Evolutionary conservation across 306 rosid species (phyloP).

Genomic region (Vigna trinervia): DNA sequence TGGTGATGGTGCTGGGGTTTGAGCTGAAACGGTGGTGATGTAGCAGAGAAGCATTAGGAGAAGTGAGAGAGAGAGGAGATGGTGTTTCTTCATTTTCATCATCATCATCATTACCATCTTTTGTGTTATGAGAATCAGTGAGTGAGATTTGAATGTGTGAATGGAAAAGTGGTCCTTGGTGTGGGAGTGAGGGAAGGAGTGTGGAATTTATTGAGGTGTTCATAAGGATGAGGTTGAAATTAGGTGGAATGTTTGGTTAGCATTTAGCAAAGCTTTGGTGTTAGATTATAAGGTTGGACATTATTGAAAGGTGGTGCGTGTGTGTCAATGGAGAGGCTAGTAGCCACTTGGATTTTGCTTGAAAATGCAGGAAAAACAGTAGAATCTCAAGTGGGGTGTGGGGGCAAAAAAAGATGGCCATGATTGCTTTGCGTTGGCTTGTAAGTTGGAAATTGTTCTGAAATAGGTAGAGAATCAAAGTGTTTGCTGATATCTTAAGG

Average conservation of each 20-base stretch:
- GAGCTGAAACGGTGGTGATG: constrained; percentile 44
- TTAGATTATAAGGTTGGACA: constrained; percentile 13
- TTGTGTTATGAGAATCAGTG: not conserved
- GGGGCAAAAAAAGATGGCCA: constrained; percentile 35
- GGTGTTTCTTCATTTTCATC: constrained; percentile 26
- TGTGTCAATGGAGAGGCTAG: constrained; percentile 34
- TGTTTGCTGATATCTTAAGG: constrained; percentile 55
- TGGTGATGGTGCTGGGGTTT: constrained; percentile 59
- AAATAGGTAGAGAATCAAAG: constrained; percentile 37
- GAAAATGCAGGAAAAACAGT: constrained; percentile 58
- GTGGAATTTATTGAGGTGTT: constrained; percentile 58
- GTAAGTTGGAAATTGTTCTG: constrained; percentile 38
- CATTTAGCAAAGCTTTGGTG: constrained; percentile 36
- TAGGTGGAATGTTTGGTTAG: constrained; percentile 42
- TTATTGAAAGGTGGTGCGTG: constrained; percentile 50
- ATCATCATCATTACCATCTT: not conserved
- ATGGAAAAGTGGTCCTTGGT: constrained; percentile 44
- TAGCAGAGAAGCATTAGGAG: constrained; percentile 30
- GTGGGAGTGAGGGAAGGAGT: constrained; percentile 39
- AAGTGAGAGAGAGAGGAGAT: constrained; percentile 46
- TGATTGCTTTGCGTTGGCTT: constrained; percentile 51
- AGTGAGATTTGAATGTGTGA: not conserved
- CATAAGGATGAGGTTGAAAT: constrained; percentile 8
- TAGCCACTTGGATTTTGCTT: constrained; percentile 67
- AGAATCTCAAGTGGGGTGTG: constrained; percentile 44